Base-by-base conservation (phyloP, 2,329 filamentous ascomycete species). In the Capronia epimyces region DNA sequence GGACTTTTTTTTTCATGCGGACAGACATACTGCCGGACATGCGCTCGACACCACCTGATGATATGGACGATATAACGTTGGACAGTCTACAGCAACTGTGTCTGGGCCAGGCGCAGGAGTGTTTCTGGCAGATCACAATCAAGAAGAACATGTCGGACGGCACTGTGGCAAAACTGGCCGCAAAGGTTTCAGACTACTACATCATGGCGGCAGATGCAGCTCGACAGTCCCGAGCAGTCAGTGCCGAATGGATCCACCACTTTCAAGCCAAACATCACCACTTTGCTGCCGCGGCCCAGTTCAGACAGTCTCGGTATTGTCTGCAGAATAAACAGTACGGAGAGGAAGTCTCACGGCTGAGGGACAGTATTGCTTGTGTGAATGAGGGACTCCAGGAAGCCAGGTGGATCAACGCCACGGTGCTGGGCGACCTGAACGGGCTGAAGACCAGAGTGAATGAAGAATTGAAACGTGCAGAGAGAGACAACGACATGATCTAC, bases 231-330 rank as follows among this genome's bases (percentile, higher is more conserved):
- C 84, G 95, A 63, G 84, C 87, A 13, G 84, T 97, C 60, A 93
- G 87, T 66, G 90, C 86, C 49, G 87, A 93, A 56, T 97, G 91
- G 93, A 96, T 98, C 61, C 91, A 97, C 68, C 91, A 97, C 66
- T 90, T 94, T 79, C 90, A 87, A 21, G 93, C 91, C 4, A 98
- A 97, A 67, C 90, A 97, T 64, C 87, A 96, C 65, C 93, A 97
- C 68, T 97, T 98, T 70, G 90, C 91, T 1, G 91, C 89, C 0
- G 93, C 93, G 0, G 93, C 93, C 0, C 93, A 98, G 66, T 97
- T 91, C 62, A 78, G 93, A 12, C 89, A 91, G 21, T 89, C 93
- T 0, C 84, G 89, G 57, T 90, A 96, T 64, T 93, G 88, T 60
- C 68, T 98, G 12, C 93, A 97, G 70, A 97, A 95, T 77, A 78